A percentile compares a stretch with the other conserved stretches of the same genome.
Conservation (phyloP, 2,329 filamentous ascomycete species). For the Aspergillus nomiae region DNA sequence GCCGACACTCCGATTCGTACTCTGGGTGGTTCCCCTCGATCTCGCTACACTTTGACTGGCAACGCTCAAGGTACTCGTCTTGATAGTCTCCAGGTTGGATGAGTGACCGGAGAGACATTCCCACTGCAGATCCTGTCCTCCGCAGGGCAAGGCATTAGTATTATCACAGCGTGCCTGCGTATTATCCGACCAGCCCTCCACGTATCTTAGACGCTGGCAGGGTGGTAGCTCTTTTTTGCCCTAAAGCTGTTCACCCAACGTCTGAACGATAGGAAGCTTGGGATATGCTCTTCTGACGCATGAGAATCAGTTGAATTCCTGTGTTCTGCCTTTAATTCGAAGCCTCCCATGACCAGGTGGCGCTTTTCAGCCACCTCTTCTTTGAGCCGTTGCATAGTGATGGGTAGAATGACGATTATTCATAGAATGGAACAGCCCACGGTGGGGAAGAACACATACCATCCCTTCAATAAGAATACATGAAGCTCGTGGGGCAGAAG, state of each 20-base stretch:
- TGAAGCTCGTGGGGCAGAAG: not conserved
- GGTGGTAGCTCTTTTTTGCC: conserved; percentile 23
- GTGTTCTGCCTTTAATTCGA: not conserved
- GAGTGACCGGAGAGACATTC: conserved; percentile 75
- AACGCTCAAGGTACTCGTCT: conserved; percentile 77
- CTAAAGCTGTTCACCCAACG: conserved; percentile 44
- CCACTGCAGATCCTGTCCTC: conserved; percentile 44
- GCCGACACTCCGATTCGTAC: conserved; percentile 55
- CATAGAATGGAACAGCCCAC: too few relatives aligned
- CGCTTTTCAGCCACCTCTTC: conserved; percentile 11
- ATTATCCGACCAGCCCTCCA: conserved; percentile 41
- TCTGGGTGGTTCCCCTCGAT: conserved; percentile 61
- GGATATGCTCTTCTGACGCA: conserved; percentile 12
- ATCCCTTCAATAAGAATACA: not conserved
- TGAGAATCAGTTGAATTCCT: not conserved
- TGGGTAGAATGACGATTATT: not conserved
- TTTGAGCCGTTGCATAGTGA: conserved; percentile 17
- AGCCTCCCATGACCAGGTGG: not conserved
- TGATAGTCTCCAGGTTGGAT: conserved; percentile 76
- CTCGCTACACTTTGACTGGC: conserved; percentile 69
- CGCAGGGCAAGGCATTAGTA: conserved; percentile 20
- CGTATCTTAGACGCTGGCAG: conserved; percentile 27
- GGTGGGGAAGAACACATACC: not conserved
- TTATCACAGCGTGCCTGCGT: conserved; percentile 19
- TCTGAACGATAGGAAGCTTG: conserved; percentile 32